Conservation (phyloP, 2,329 filamentous ascomycete species). For the Nemania serpens region DNA sequence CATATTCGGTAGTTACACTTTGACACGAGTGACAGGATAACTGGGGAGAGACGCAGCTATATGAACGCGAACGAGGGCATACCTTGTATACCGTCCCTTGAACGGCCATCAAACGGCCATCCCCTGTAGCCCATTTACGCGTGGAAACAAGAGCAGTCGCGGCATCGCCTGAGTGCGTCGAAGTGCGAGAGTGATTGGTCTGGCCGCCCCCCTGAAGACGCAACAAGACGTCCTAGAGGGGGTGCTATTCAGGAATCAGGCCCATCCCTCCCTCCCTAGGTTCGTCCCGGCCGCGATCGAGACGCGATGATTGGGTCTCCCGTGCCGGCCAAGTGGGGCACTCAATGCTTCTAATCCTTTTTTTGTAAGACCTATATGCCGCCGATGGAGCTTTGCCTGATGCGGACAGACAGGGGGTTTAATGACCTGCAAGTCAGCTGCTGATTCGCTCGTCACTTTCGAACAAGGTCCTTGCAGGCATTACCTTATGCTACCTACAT, state of each 20-base stretch:
- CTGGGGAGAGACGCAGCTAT: neutral
- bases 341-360: neutral
- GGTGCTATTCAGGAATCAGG: neutral
- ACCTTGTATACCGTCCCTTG: neutral
- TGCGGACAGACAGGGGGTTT: too few species aligned
- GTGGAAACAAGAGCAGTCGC: conserved; percentile 34
- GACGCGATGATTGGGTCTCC: conserved; percentile 41
- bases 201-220: neutral
- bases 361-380: conserved; percentile 29
- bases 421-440: conserved; percentile 3
- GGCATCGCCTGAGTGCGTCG: conserved; percentile 17
- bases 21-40: neutral
- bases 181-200: conserved; percentile 18
- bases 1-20: neutral
- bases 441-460: conserved; percentile 19
- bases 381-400: too few species aligned
- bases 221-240: neutral
- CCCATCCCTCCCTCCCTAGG: conserved; percentile 7
- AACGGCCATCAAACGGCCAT: neutral
- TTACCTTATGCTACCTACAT: neutral
- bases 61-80: conserved; percentile 28
- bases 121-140: conserved; percentile 36
- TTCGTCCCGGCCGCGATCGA: conserved; percentile 25
- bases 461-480: neutral
- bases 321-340: neutral